A percentile compares a stretch with the other conserved stretches of the same genome.
These are phyloP conservation scores for Chaetomiaceae sp. DNA, from an alignment of 2,329 filamentous ascomycete genomes.

Conservation along the genomic window DNA sequence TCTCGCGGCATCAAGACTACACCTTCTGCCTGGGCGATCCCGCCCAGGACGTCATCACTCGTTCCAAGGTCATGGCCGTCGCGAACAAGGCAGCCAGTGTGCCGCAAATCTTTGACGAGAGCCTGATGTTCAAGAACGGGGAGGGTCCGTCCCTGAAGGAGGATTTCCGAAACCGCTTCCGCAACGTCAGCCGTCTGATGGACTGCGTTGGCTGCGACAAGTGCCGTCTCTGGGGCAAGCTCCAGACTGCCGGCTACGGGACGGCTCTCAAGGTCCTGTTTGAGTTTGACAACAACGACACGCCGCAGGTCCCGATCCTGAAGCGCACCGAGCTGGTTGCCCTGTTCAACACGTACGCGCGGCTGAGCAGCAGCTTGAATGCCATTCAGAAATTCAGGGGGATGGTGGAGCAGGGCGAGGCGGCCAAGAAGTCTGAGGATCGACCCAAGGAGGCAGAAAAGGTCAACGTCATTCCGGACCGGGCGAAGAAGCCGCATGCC, in stretches of 20 bases:
- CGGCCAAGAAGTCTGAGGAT: constrained; percentile 26
- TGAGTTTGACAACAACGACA: constrained; percentile 72
- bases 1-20: constrained; percentile 60
- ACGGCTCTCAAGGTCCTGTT: constrained; percentile 94
- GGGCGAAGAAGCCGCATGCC: constrained; percentile 43
- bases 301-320: constrained; percentile 54
- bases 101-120: constrained; percentile 89
- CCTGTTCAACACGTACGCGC: constrained; percentile 87
- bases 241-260: constrained; percentile 92
- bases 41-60: constrained; percentile 72
- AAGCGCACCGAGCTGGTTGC: constrained; percentile 90
- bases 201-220: constrained; percentile 99
- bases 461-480: constrained; percentile 32
- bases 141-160: constrained; percentile 79
- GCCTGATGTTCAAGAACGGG: constrained; percentile 83
- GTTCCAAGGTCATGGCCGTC: constrained; percentile 74
- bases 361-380: constrained; percentile 74
- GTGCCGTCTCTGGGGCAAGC: constrained; percentile 94
- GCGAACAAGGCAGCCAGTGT: constrained; percentile 64
- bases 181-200: constrained; percentile 95
- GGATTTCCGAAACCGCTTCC: constrained; percentile 94
- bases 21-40: constrained; percentile 89
- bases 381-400: constrained; percentile 68
- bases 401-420: constrained; percentile 44
- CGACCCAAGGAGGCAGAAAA: constrained; percentile 26